Conservation (phyloP, 1,139 yeast species). For the Meyerozyma guilliermondii region DNA sequence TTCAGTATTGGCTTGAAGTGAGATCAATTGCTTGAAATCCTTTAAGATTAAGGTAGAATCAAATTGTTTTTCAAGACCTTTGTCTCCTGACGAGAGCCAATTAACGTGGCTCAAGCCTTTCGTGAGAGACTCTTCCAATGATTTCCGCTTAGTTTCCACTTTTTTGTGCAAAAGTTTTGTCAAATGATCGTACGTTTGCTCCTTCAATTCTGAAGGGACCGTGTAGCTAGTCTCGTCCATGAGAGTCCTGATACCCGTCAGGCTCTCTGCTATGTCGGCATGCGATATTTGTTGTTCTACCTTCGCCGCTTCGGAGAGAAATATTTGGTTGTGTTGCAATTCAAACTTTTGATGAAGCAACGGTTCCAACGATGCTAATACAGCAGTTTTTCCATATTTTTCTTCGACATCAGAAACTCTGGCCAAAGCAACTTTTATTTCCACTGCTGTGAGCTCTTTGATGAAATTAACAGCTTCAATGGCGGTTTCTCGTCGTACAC, state of each 20-base stretch:
- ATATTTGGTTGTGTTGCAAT: neutral
- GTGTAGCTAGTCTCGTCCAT: neutral
- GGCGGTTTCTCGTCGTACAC: neutral
- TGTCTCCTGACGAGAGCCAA: conserved; percentile 9
- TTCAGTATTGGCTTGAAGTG: conserved; percentile 27
- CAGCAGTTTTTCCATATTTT: neutral
- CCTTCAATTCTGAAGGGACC: neutral
- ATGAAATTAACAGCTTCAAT: neutral
- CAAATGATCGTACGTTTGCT: neutral
- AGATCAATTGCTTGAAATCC: conserved; percentile 18
- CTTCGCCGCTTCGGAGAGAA: neutral
- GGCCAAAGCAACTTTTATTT: conserved; percentile 1
- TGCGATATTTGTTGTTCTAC: neutral
- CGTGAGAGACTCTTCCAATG: conserved; percentile 4
- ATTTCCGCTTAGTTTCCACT: neutral
- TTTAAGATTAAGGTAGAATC: conserved; percentile 1
- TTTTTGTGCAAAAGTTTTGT: conserved; percentile 1
- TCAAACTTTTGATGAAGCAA: neutral
- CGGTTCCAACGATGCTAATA: neutral
- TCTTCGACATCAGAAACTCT: neutral
- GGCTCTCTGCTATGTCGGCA: neutral
- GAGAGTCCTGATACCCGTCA: neutral
- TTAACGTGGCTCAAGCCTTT: conserved; percentile 5
- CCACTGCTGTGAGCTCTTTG: neutral
- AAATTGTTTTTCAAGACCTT: neutral